Evolutionary conservation across 2,329 filamentous ascomycete species (phyloP).

Genomic region (Botrytis pseudocinerea): DNA sequence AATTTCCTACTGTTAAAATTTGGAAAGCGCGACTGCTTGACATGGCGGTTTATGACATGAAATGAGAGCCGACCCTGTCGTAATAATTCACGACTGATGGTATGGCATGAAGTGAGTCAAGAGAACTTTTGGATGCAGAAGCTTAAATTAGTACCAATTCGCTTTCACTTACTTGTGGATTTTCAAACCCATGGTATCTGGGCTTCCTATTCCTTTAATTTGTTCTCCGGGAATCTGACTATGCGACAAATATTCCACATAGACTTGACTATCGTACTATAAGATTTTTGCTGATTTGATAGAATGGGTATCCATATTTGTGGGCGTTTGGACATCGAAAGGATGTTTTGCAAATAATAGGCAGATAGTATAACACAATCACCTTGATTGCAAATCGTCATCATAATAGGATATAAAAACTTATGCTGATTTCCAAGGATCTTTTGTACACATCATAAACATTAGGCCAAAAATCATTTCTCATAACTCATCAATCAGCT

Average conservation of each 20-base stretch:
- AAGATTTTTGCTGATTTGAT: background rate
- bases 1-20: background rate
- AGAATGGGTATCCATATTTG: background rate
- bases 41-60: background rate
- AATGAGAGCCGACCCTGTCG: background rate
- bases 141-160: background rate
- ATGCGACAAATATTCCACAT: no score
- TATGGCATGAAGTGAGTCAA: background rate
- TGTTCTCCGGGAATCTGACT: background rate
- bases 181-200: background rate
- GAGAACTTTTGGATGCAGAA: background rate
- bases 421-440: background rate
- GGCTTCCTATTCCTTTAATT: background rate
- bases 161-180: background rate
- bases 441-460: background rate
- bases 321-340: background rate
- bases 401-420: background rate
- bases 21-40: background rate
- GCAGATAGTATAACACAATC: background rate
- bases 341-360: background rate
- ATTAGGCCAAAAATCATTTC: background rate
- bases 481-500: constrained; percentile 29
- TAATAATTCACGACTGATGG: background rate
- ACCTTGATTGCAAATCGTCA: background rate
- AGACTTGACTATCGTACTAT: background rate